phyloP scores from a whole-genome alignment of 177 flowering plant species.

The Vitis hybrid region DNA sequence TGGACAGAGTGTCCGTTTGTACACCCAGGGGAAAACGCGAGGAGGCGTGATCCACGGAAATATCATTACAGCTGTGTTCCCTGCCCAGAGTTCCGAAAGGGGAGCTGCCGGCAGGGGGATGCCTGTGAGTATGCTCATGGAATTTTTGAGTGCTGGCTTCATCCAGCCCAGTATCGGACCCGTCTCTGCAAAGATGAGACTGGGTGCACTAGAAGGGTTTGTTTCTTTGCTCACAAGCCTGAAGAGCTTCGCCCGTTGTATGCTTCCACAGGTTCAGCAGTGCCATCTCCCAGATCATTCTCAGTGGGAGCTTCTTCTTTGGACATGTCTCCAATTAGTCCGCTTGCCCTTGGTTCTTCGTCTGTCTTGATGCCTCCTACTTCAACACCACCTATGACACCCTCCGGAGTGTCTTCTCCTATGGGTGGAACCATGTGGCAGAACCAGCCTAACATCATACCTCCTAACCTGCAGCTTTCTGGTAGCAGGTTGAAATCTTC shows the following conservation, averaged over 20 bases:
- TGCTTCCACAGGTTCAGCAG: constrained; percentile 48
- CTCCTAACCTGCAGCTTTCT: constrained; percentile 48
- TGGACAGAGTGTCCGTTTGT: constrained; percentile 59
- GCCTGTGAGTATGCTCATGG: constrained; percentile 56
- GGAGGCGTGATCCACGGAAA: constrained; percentile 47
- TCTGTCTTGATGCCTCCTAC: constrained; percentile 31
- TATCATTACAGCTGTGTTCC: constrained; percentile 52
- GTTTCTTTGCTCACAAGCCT: constrained; percentile 52
- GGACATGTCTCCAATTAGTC: constrained; percentile 38
- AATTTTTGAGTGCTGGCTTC: constrained; percentile 56
- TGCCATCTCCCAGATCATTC: constrained; percentile 42
- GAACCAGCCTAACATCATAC: constrained; percentile 24
- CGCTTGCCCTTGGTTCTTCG: constrained; percentile 47
- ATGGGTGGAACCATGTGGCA: constrained; percentile 42
- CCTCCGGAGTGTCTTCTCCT: constrained; percentile 44
- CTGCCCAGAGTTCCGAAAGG: constrained; percentile 49
- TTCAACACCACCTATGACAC: constrained; percentile 49
- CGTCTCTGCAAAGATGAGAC: constrained; percentile 54
- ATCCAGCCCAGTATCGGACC: constrained; percentile 52
- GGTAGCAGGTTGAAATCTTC: constrained; percentile 51
- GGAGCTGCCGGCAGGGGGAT: constrained; percentile 42
- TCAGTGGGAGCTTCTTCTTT: constrained; percentile 21
- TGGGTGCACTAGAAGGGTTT: constrained; percentile 38
- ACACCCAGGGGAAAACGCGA: constrained; percentile 52
- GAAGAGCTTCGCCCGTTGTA: constrained; percentile 51